Percentiles rank a stretch among this genome's conserved stretches.
These are phyloP conservation scores for Pachysolen tannophilus DNA, from an alignment of 805 yeast species.

Conservation along the genomic window DNA sequence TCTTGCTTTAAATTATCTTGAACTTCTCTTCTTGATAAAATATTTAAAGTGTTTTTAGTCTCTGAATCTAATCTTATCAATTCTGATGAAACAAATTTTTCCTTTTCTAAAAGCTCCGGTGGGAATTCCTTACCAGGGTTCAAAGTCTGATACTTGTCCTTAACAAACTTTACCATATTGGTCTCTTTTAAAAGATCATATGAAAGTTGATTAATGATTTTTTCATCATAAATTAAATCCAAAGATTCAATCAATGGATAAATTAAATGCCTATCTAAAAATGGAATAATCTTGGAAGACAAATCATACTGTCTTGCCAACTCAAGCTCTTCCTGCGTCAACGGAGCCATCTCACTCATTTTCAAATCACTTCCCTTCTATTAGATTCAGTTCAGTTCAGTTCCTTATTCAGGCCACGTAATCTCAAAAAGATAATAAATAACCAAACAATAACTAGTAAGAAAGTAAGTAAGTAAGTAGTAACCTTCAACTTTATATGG, in stretches of 20 bases:
- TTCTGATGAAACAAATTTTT: slow-evolving; percentile 30
- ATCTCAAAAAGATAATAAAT: too few relatives aligned
- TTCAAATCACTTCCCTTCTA: too few relatives aligned
- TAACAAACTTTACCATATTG: slow-evolving; percentile 43
- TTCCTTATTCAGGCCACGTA: too few relatives aligned
- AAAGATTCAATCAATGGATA: slow-evolving; percentile 44
- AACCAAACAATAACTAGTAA: too few relatives aligned
- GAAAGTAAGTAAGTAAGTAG: too few relatives aligned
- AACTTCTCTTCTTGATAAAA: slow-evolving; percentile 40
- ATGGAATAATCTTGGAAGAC: slow-evolving; percentile 45
- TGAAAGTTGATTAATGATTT: slow-evolving; percentile 36
- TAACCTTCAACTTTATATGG: too few relatives aligned
- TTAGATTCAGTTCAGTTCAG: too few relatives aligned
- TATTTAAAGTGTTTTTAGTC: slow-evolving; percentile 37
- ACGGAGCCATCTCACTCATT: slow-evolving; percentile 9
- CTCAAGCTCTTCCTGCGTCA: slow-evolving; percentile 26
- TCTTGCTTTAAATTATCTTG: slow-evolving; percentile 46
- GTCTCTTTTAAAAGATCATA: slow-evolving; percentile 50
- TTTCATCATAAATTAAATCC: slow-evolving; percentile 34
- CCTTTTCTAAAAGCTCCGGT: slow-evolving; percentile 30
- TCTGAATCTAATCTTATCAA: slow-evolving; percentile 29
- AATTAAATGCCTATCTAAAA: slow-evolving; percentile 53
- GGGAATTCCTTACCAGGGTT: slow-evolving; percentile 33
- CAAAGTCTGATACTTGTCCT: slow-evolving; percentile 33
- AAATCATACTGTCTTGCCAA: slow-evolving; percentile 44